These are phyloP conservation scores for Bruguiera gymnorhiza DNA, from an alignment of 345 rosid species.

Conservation along the genomic window DNA sequence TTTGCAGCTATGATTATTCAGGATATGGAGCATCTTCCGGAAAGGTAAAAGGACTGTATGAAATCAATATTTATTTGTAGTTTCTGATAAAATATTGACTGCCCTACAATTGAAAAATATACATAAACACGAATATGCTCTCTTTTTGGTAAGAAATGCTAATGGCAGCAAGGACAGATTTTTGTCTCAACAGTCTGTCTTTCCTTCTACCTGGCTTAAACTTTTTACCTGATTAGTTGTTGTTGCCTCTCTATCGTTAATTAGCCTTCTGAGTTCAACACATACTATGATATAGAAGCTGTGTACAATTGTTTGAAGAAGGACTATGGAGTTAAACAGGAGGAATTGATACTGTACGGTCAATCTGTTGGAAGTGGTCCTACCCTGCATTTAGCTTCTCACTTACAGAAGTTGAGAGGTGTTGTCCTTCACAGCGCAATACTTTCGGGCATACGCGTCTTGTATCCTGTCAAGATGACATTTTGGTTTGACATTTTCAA, in stretches of 20 bases:
- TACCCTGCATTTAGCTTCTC: constrained; percentile 76
- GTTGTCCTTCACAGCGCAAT: constrained; percentile 98
- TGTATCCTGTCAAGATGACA: constrained; percentile 92
- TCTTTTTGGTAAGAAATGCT: neutral
- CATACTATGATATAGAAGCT: constrained; percentile 90
- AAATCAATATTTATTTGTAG: neutral
- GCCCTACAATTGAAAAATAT: too few relatives aligned
- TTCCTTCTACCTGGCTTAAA: neutral
- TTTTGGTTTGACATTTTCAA: constrained; percentile 92
- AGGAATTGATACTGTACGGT: constrained; percentile 83
- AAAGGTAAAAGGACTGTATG: constrained; percentile 49
- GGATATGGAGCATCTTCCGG: constrained; percentile 99
- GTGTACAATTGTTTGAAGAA: constrained; percentile 74
- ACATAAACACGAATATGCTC: too few relatives aligned
- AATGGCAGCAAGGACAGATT: neutral
- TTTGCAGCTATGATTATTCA: constrained; percentile 91
- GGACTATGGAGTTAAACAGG: constrained; percentile 67
- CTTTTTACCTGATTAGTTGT: constrained; percentile 10
- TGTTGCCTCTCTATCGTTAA: constrained; percentile 8
- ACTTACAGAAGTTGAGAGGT: constrained; percentile 65
- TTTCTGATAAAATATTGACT: neutral
- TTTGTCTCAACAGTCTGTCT: neutral
- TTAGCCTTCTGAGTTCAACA: constrained; percentile 91
- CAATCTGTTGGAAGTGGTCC: constrained; percentile 99
- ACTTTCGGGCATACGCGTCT: constrained; percentile 84